These are phyloP conservation scores for Saccharomycopsis sp. DNA, from an alignment of 805 yeast species.

Conservation along the genomic window DNA sequence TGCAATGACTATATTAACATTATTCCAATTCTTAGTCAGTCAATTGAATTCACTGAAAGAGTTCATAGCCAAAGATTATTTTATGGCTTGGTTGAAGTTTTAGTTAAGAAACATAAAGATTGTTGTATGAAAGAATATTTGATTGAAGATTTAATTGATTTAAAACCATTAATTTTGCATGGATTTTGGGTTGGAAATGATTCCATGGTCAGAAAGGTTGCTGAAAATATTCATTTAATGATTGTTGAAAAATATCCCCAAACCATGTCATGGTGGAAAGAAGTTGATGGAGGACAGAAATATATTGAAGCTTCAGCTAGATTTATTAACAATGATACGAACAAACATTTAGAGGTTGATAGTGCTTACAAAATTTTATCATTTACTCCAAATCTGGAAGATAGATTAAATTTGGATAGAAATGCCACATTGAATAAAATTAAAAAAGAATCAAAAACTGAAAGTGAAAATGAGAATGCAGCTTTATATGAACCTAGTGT, in stretches of 20 bases:
- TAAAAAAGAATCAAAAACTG: no score
- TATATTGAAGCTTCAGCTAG: constrained; percentile 6
- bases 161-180: constrained; percentile 26
- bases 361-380: neutral
- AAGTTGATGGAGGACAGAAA: constrained; percentile 19
- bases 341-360: no score
- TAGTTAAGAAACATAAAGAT: constrained; percentile 23
- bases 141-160: constrained; percentile 20
- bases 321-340: no score
- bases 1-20: constrained; percentile 27
- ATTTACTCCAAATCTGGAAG: neutral
- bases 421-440: no score
- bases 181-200: constrained; percentile 27
- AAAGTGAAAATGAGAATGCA: no score
- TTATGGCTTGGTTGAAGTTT: constrained; percentile 22
- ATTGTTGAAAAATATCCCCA: constrained; percentile 19
- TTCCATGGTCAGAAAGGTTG: constrained; percentile 19
- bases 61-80: constrained; percentile 20
- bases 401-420: neutral
- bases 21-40: constrained; percentile 29
- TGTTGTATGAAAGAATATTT: constrained; percentile 30
- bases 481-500: no score
- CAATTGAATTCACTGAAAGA: constrained; percentile 23
- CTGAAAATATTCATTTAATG: constrained; percentile 22
- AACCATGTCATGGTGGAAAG: constrained; percentile 20